These are phyloP conservation scores for Suillus lakei DNA, from an alignment of 768 basidiomycete species.

Conservation along the genomic window DNA sequence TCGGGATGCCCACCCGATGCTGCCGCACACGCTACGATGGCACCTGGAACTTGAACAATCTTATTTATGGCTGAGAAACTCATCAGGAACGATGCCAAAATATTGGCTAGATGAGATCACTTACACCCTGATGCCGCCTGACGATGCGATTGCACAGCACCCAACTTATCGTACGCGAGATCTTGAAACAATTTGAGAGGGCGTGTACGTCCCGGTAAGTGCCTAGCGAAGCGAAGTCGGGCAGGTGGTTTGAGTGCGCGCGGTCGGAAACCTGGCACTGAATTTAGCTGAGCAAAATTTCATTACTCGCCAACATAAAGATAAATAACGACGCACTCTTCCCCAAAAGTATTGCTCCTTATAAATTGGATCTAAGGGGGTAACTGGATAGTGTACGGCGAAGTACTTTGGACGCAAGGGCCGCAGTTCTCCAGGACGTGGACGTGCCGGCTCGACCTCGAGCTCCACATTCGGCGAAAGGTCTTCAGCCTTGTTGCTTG, in stretches of 20 bases:
- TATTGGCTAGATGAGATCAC: slow-evolving; percentile 3
- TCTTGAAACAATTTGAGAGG: slow-evolving; percentile 29
- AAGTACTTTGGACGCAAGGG: slow-evolving; percentile 18
- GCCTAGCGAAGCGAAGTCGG: slow-evolving; percentile 4
- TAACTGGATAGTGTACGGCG: slow-evolving; percentile 23
- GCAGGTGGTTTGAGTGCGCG: background rate
- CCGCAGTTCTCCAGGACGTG: background rate
- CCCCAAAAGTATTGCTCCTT: slow-evolving; percentile 22
- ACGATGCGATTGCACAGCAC: slow-evolving; percentile 42
- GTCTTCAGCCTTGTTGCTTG: slow-evolving; percentile 36
- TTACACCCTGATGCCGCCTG: slow-evolving; percentile 49
- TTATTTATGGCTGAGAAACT: slow-evolving; percentile 50
- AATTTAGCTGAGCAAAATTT: slow-evolving; percentile 1
- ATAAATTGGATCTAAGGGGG: slow-evolving; percentile 23
- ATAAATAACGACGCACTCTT: slow-evolving; percentile 17
- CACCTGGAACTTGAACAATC: slow-evolving; percentile 50
- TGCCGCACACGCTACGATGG: slow-evolving; percentile 50
- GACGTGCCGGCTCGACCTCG: slow-evolving; percentile 7
- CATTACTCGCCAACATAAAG: background rate
- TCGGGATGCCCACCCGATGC: slow-evolving; percentile 52
- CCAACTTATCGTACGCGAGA: slow-evolving; percentile 29
- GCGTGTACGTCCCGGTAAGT: slow-evolving; percentile 17
- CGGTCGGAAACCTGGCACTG: slow-evolving; percentile 3
- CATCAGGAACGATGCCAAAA: slow-evolving; percentile 4
- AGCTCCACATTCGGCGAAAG: slow-evolving; percentile 23